These are phyloP conservation scores for Cercospora canescens DNA, from an alignment of 2,329 filamentous ascomycete genomes.

Conservation along the genomic window DNA sequence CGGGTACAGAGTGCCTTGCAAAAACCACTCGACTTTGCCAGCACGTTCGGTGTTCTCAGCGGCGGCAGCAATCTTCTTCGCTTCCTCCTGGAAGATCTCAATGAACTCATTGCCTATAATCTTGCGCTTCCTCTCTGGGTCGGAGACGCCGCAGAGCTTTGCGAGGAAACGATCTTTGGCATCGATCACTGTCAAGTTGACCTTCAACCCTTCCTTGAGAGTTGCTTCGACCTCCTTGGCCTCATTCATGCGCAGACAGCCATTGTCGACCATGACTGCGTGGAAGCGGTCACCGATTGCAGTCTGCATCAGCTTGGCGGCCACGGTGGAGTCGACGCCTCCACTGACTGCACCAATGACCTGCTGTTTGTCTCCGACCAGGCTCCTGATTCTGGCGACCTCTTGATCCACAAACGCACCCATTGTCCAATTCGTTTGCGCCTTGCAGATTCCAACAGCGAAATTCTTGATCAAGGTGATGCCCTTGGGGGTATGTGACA, in stretches of 20 bases:
- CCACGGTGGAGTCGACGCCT: constrained; percentile 88
- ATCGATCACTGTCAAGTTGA: constrained; percentile 88
- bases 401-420: constrained; percentile 77
- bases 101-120: constrained; percentile 83
- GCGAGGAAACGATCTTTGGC: constrained; percentile 75
- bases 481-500: constrained; percentile 71
- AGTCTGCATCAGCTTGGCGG: constrained; percentile 79
- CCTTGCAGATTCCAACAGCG: constrained; percentile 76
- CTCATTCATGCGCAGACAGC: constrained; percentile 83
- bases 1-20: constrained; percentile 83
- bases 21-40: constrained; percentile 81
- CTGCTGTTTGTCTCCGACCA: constrained; percentile 80
- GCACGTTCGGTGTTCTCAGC: constrained; percentile 66
- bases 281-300: constrained; percentile 86
- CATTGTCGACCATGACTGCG: constrained; percentile 83
- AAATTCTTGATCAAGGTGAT: constrained; percentile 78
- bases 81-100: constrained; percentile 80
- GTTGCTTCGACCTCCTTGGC: constrained; percentile 78
- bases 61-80: constrained; percentile 69
- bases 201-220: constrained; percentile 75
- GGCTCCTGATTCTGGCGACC: constrained; percentile 73
- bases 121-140: constrained; percentile 87
- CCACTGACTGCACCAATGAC: constrained; percentile 80
- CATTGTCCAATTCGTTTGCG: constrained; percentile 81
- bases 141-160: constrained; percentile 69